Conservation (phyloP, 2,329 filamentous ascomycete species). For the Alternaria ethzedia region DNA sequence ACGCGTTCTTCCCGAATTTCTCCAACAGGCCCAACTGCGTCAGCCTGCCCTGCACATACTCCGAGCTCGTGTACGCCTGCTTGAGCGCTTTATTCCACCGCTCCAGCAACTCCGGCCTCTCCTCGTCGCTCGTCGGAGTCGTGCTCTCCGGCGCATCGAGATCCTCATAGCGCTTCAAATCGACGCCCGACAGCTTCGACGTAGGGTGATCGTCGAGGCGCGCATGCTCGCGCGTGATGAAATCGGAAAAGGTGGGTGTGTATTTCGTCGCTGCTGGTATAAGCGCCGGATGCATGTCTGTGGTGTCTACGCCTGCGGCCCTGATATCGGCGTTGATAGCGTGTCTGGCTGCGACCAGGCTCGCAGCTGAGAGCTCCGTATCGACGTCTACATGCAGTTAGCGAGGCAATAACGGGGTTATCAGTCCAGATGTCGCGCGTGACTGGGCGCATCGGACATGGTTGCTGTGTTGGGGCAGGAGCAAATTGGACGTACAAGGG, state of each 20-base stretch:
- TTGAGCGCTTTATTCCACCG: constrained; percentile 60
- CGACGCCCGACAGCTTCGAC: constrained; percentile 66
- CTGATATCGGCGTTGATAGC: constrained; percentile 70
- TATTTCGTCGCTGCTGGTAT: constrained; percentile 55
- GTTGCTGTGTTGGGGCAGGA: constrained; percentile 54
- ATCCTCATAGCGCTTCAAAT: constrained; percentile 83
- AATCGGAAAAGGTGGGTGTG: constrained; percentile 65
- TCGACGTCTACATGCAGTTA: constrained; percentile 74
- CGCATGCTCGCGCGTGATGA: constrained; percentile 71
- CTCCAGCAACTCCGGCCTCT: constrained; percentile 46
- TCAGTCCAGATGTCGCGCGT: neutral
- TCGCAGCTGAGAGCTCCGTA: constrained; percentile 66
- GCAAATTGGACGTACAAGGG: constrained; percentile 66
- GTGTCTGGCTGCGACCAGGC: constrained; percentile 70
- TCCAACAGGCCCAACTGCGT: constrained; percentile 77
- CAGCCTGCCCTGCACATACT: constrained; percentile 63
- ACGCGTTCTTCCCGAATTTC: constrained; percentile 84
- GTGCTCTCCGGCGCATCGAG: constrained; percentile 64
- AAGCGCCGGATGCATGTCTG: constrained; percentile 64
- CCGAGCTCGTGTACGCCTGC: constrained; percentile 63
- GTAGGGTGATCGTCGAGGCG: constrained; percentile 65
- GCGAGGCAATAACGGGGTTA: neutral
- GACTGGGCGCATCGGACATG: constrained; percentile 59
- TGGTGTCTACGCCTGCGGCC: constrained; percentile 50
- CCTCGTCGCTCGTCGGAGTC: constrained; percentile 44